Percentiles rank a stretch among this genome's conserved stretches.
Evolutionary conservation across 176 grass and related monocot genomes (phyloP).

Genomic region (Panicum miliaceum): DNA sequence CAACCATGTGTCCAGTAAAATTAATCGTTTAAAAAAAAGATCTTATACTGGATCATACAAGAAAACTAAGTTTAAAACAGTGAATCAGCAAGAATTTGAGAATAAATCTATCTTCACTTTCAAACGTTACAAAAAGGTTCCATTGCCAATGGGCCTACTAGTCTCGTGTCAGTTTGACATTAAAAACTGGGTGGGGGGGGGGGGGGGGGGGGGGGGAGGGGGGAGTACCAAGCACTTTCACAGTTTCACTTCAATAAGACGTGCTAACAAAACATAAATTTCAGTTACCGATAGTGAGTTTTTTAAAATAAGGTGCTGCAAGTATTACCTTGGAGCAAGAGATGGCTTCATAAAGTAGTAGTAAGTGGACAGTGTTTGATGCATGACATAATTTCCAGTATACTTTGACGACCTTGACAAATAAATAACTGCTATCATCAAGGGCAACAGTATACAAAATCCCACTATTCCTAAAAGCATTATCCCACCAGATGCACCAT

Average conservation of each 20-base stretch:
- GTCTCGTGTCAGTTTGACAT: neutral
- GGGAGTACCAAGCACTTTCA: neutral
- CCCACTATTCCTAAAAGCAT: slow-evolving; percentile 94
- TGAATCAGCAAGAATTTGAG: neutral
- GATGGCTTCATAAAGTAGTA: slow-evolving; percentile 99
- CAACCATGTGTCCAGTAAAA: slow-evolving; percentile 11
- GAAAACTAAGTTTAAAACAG: neutral
- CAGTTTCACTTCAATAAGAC: neutral
- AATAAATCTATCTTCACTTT: neutral
- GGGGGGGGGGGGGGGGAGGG: neutral
- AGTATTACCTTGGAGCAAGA: slow-evolving; percentile 89
- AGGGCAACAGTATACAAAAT: slow-evolving; percentile 90
- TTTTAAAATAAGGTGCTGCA: neutral
- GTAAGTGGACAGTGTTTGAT: slow-evolving; percentile 94
- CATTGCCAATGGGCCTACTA: neutral
- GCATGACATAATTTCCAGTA: slow-evolving; percentile 99
- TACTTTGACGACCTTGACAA: slow-evolving; percentile 99
- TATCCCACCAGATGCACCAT: slow-evolving; percentile 95
- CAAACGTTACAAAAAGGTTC: neutral
- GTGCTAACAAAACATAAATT: neutral
- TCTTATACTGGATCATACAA: neutral
- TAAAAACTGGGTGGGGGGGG: neutral
- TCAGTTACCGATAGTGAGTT: neutral
- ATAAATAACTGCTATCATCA: slow-evolving; percentile 99
- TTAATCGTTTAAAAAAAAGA: neutral